Conservation (phyloP, 352 stramenopile genomes). For the Phytophthora sp. region DNA sequence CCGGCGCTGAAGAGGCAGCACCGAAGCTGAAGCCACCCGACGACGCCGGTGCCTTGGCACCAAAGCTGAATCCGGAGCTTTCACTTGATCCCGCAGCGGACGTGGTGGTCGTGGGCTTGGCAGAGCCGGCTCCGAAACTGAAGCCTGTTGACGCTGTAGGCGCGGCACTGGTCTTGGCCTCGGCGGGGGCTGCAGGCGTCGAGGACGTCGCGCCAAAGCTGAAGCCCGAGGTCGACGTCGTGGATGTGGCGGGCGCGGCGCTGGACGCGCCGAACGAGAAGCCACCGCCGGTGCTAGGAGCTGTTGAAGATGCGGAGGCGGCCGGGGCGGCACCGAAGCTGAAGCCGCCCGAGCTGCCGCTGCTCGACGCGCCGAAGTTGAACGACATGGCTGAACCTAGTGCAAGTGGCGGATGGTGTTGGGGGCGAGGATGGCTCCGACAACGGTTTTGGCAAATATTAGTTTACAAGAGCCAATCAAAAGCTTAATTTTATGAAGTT, state of each 20-base stretch:
- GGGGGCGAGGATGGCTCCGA: neutral
- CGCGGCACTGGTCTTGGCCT: conserved; percentile 21
- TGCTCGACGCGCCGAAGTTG: conserved; percentile 38
- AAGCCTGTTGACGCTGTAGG: conserved; percentile 19
- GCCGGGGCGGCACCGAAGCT: conserved; percentile 28
- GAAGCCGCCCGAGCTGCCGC: conserved; percentile 32
- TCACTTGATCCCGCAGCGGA: conserved; percentile 2
- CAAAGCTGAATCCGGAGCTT: conserved; percentile 22
- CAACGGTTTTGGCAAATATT: conserved; percentile 1
- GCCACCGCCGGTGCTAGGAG: neutral
- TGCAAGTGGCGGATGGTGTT: conserved; percentile 2
- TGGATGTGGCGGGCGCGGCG: conserved; percentile 14
- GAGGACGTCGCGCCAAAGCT: conserved; percentile 22
- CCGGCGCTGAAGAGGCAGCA: neutral
- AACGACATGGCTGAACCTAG: conserved; percentile 43
- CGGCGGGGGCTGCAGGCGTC: conserved; percentile 3
- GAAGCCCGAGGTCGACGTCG: conserved; percentile 25
- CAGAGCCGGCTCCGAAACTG: conserved; percentile 19
- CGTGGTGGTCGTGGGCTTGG: neutral
- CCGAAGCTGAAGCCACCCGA: conserved; percentile 29
- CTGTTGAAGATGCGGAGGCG: conserved; percentile 8
- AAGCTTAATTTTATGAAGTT: too few species aligned
- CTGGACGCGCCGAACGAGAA: conserved; percentile 18
- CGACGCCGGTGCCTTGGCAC: conserved; percentile 14
- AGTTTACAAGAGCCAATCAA: neutral